phyloP scores from a whole-genome alignment of 768 basidiomycete genomes.

The Artomyces pyxidatus region DNA sequence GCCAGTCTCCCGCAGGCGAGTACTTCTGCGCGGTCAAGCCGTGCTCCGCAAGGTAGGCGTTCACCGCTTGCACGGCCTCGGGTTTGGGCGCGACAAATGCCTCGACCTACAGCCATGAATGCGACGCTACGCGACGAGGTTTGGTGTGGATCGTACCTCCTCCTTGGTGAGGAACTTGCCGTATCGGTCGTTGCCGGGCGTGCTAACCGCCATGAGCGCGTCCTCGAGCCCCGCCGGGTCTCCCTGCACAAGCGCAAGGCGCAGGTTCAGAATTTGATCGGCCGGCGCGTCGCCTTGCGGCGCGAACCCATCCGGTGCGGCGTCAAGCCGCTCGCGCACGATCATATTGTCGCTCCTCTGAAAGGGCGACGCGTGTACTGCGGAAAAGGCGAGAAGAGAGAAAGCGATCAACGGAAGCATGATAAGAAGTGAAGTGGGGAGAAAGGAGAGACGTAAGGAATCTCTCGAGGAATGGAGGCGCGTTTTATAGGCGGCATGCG shows the following conservation, averaged over 20 bases:
- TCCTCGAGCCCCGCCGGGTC: constrained; percentile 1
- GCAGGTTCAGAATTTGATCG: background rate
- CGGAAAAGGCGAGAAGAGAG: background rate
- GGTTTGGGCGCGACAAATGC: constrained; percentile 7
- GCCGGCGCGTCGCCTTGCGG: background rate
- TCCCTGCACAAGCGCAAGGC: constrained; percentile 2
- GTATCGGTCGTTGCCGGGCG: constrained; percentile 15
- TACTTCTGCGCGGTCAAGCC: constrained; percentile 7
- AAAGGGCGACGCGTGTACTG: background rate
- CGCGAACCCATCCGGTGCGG: constrained; percentile 1
- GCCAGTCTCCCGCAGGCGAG: constrained; percentile 22
- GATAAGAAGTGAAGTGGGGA: too few species aligned
- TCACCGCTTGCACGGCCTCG: constrained; percentile 6
- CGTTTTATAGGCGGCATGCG: too few species aligned
- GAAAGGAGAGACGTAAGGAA: too few species aligned
- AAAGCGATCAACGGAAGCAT: too few species aligned
- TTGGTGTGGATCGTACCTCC: constrained; percentile 10
- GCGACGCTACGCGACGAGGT: too few species aligned
- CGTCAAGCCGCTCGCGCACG: constrained; percentile 3
- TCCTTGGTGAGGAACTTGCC: constrained; percentile 18
- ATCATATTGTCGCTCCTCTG: background rate
- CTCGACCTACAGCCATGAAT: too few species aligned
- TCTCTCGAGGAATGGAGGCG: too few species aligned
- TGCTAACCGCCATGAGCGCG: constrained; percentile 11
- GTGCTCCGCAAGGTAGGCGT: constrained; percentile 4